Evolutionary conservation across 2,329 filamentous ascomycete species (phyloP).

Genomic region (Hypoxylon sp.): DNA sequence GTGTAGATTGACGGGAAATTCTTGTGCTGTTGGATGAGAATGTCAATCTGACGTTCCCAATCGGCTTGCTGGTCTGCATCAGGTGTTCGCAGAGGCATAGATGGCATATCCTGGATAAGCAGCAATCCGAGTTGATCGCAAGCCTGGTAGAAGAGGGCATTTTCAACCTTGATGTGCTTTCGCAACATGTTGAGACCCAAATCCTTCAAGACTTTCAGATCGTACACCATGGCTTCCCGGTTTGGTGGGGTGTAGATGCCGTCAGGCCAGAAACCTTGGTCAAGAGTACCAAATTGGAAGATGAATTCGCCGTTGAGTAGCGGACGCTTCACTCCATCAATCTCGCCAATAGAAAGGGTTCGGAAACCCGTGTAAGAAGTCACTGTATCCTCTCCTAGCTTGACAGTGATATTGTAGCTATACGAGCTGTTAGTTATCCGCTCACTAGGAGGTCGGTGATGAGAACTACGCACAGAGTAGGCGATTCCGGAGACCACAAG

Average conservation of each 20-base stretch:
- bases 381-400: slow-evolving; percentile 66
- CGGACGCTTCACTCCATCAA: slow-evolving; percentile 73
- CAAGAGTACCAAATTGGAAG: slow-evolving; percentile 77
- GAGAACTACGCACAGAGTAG: slow-evolving; percentile 67
- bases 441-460: neutral
- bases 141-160: slow-evolving; percentile 75
- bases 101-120: slow-evolving; percentile 81
- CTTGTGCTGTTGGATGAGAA: slow-evolving; percentile 74
- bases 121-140: slow-evolving; percentile 76
- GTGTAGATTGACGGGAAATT: slow-evolving; percentile 75
- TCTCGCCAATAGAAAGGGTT: slow-evolving; percentile 69
- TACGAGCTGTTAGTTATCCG: slow-evolving; percentile 16
- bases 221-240: slow-evolving; percentile 76
- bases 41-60: slow-evolving; percentile 70
- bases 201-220: slow-evolving; percentile 74
- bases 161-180: slow-evolving; percentile 71
- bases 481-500: slow-evolving; percentile 76
- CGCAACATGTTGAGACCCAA: slow-evolving; percentile 80
- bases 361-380: slow-evolving; percentile 79
- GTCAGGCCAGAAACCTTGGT: slow-evolving; percentile 81
- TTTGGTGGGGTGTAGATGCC: slow-evolving; percentile 76
- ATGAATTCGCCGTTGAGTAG: slow-evolving; percentile 78
- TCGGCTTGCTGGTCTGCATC: slow-evolving; percentile 64
- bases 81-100: slow-evolving; percentile 61
- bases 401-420: slow-evolving; percentile 71